Conservation (phyloP, 169 alveolate species). For the Cyclospora cayetanensis region DNA sequence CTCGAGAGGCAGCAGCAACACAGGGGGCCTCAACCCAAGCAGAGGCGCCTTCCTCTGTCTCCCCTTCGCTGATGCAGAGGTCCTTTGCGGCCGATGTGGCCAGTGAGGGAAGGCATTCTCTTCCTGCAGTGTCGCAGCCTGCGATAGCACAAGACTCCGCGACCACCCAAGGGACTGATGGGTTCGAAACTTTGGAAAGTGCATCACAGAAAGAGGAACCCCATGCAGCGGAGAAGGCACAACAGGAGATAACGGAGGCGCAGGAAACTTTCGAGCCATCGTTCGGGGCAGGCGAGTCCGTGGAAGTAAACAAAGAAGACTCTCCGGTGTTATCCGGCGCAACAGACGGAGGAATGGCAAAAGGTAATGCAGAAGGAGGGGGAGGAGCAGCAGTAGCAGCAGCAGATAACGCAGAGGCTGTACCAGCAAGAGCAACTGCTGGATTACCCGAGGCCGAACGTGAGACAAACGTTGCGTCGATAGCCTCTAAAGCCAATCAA, state of each 20-base stretch:
- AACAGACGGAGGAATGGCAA: not conserved
- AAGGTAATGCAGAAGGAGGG: not conserved
- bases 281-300: too few relatives aligned
- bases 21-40: not conserved
- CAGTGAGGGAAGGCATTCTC: not conserved
- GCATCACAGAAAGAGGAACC: not conserved
- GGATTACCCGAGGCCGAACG: too few relatives aligned
- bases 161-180: not conserved
- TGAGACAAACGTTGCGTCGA: too few relatives aligned
- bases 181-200: not conserved
- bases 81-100: constrained; percentile 13
- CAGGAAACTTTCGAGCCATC: too few relatives aligned
- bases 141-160: not conserved
- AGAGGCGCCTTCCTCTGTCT: not conserved
- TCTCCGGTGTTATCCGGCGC: too few relatives aligned
- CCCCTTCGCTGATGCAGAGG: not conserved
- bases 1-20: constrained; percentile 1
- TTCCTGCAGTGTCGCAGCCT: not conserved
- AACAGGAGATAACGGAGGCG: constrained; percentile 11
- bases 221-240: not conserved
- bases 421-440: too few relatives aligned
- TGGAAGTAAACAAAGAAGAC: too few relatives aligned
- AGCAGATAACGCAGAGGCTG: too few relatives aligned
- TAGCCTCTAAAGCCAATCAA: too few relatives aligned
- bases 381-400: not conserved